Base-by-base conservation (phyloP, 2,329 filamentous ascomycete genomes). In the Xylariaceae sp. region DNA sequence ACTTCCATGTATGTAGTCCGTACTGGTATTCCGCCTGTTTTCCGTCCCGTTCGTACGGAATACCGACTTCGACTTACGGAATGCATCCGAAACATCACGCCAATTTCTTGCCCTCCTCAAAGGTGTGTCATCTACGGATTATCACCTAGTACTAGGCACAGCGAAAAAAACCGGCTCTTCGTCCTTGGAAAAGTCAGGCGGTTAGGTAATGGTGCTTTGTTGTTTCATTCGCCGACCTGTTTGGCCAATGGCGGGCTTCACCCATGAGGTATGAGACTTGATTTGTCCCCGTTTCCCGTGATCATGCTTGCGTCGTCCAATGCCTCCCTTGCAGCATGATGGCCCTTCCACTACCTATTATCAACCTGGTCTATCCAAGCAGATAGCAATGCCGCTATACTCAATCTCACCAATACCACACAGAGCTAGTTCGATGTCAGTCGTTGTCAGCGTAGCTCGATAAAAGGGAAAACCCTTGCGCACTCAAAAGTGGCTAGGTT, bases 241-340 rank as follows among this genome's bases (percentile, higher is more conserved):
- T n/a, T 49, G 4, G 15, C 47, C 47, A 49, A 23, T 49, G 23
- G 47, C 9, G 17, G 17, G 15, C n/a, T 49, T 49, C 15, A 49
- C 47, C 15, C 8, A 13, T 13, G 11, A 49, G 47, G 47, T 49
- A 49, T 18, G n/a, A 18, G 13, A 23, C 8, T 49, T 49, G 47
- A 18, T 49, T 49, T 15, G 37, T 18, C 39, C 52, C 53, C 23
- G 17, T 23, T 58, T 41, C 52, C 57, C 51, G 51, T 55, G 45
- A 56, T 60, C 54, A 56, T 62, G 55, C 57, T 62, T 62, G 57
- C 57, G 55, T 60, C 51, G 57, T 49, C 50, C 55, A 51, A 39
- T 45, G 48, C 52, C 53, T 58, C 49, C 53, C 58, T 58, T 55
- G 5, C 23, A 30, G 23, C 23, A 5, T 30, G 4, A 5, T 30